These are phyloP conservation scores for Spathaspora sp. DNA, from an alignment of 1,139 yeast species.

Conservation along the genomic window DNA sequence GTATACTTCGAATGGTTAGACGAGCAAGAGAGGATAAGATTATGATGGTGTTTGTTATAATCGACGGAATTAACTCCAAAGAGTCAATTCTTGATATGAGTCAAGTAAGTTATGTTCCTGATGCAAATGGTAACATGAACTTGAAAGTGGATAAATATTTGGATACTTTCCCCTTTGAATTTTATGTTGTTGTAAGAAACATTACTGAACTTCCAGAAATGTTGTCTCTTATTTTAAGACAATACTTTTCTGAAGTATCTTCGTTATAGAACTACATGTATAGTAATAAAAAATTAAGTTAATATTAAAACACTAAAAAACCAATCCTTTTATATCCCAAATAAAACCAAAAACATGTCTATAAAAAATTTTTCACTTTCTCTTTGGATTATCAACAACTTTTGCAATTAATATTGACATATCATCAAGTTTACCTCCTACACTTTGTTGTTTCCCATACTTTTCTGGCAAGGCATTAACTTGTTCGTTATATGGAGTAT, in stretches of 20 bases:
- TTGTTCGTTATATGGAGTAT: constrained; percentile 54
- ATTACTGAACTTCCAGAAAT: constrained; percentile 89
- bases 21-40: constrained; percentile 89
- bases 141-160: constrained; percentile 81
- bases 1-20: constrained; percentile 78
- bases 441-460: constrained; percentile 33
- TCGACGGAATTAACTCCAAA: constrained; percentile 82
- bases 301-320: neutral
- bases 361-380: neutral
- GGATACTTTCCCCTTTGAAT: constrained; percentile 95
- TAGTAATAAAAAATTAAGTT: constrained; percentile 1
- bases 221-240: constrained; percentile 85
- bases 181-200: constrained; percentile 89
- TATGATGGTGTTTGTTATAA: constrained; percentile 92
- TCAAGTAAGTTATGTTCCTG: constrained; percentile 74
- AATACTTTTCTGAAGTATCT: constrained; percentile 74
- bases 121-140: constrained; percentile 71
- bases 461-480: constrained; percentile 43
- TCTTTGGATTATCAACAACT: constrained; percentile 22
- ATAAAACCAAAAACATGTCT: neutral
- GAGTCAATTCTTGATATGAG: constrained; percentile 94
- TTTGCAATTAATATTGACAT: constrained; percentile 52
- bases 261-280: constrained; percentile 11
- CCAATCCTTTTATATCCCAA: neutral
- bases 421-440: constrained; percentile 59